Evolutionary conservation across 2,329 filamentous ascomycete genomes (phyloP), one percentile per base, ranked within the genome.

Genomic region (Arthrobotrys musiformis): DNA sequence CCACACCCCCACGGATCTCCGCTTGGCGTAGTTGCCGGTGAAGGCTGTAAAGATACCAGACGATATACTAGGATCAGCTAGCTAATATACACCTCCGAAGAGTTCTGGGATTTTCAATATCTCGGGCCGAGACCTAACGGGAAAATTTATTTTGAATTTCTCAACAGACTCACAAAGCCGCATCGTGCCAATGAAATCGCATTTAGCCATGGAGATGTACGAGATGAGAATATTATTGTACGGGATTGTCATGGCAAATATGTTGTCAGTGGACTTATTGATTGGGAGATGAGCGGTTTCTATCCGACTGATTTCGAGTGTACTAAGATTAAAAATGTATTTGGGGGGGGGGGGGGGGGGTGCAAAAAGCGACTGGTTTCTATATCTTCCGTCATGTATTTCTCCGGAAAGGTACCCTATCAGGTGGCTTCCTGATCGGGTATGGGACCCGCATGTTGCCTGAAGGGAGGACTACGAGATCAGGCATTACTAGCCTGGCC

Each of bases 261-360:
- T 48, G 17, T 68, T 60, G 66, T 82, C 42, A 78, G 73, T 7
- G 80, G 79, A 22, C 80, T 81, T 42, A 73, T 82, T 44, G 81
- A 82, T 75, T 81, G 81, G 81, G 81, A 82, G 64, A 81, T 80
- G 64, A 80, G 66, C 15, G 81, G 81, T 8, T 82, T 82, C 68
- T 82, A 77, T 44, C 81, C 81, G 1, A 30, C 54, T 2, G 74
- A 80, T 62, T 83, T 83, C 64, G 81, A 83, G 67, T 69, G 63
- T 37, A 66, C 76, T 40, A 61, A 69, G 37, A 7, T 61, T 52
- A 69, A 33, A 68, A 68, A 68, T 68, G 50, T 68, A 46, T 60
- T 68, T n/a, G 64, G 64, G 17, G 13, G 7, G 19, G 24, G 17
- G 35, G 37, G 64, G 64, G 17, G 13, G 7, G 19, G 24, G 17